Base-by-base conservation (phyloP, 805 yeast genomes). In the Peterozyma toletana region DNA sequence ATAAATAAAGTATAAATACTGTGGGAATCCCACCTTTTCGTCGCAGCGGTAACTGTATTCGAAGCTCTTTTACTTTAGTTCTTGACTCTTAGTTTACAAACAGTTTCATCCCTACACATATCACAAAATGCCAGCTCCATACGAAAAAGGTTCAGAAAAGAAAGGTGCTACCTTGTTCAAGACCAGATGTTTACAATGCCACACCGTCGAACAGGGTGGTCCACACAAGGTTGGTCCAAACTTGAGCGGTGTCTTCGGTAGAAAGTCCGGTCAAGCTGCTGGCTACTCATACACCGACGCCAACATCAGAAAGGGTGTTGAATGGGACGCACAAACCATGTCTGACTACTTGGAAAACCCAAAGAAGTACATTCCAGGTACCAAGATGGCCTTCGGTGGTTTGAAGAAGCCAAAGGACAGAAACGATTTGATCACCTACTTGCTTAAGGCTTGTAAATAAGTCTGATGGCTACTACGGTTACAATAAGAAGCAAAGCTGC, bases 311-410 rank as follows among this genome's bases (percentile, higher is more conserved):
- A 89, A 89, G 75, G 95, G 89, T 64, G 95, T 93, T 51, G 58
- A 59, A 48, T 93, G 99, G 99, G 58, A 63, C 55, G 89, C 81
- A 63, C 89, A 89, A 66, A 78, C 88, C 68, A 79, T 93, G 85
- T 77, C 84, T 59, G 96, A 86, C 70, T 93, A 93, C 84, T 81
- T 93, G 71, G 95, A 86, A 74, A 93, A 93, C 86, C 99, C 99
- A 76, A 93, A 93, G 95, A 93, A 93, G 78, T 93, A 89, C 79
- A 89, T 93, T 59, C 99, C 99, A 67, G 99, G 99, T 71, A 93
- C 98, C 77, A 93, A 93, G 86, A 93, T 93, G 99, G 98, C 99
- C 54, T 93, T 91, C 62, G 99, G 96, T 75, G 99, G 99, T 77
- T 81, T 93, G 73, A 93, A 93, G 90, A 93, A 93, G 81, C 83